Evolutionary conservation across 768 basidiomycete species (phyloP).

Genomic region (Tricholoma flavovirens): DNA sequence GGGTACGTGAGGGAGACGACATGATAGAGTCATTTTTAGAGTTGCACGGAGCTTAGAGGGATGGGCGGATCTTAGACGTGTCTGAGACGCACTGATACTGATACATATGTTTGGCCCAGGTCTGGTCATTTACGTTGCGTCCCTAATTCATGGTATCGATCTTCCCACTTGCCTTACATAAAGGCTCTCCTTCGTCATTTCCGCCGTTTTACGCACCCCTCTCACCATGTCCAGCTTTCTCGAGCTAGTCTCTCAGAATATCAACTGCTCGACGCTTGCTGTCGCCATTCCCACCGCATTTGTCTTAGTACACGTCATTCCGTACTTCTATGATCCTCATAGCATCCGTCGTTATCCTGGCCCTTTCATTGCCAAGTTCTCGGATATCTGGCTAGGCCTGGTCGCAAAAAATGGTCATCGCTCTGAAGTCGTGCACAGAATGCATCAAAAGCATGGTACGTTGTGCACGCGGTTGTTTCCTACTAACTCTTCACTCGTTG

Average conservation of each 20-base stretch:
- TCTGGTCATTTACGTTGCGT: too few relatives aligned
- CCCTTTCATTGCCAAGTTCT: conserved; percentile 64
- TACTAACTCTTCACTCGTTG: not conserved
- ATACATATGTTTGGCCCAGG: too few relatives aligned
- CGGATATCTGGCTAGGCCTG: conserved; percentile 69
- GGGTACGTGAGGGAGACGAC: too few relatives aligned
- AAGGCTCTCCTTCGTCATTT: not conserved
- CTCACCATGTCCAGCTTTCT: conserved; percentile 23
- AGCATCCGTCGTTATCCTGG: conserved; percentile 62
- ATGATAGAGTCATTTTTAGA: too few relatives aligned
- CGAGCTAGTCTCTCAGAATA: conserved; percentile 11
- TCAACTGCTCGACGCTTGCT: conserved; percentile 22
- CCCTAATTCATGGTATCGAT: not conserved
- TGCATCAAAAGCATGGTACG: conserved; percentile 72
- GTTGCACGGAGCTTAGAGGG: too few relatives aligned
- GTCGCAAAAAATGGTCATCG: conserved; percentile 65
- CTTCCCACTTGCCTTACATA: not conserved
- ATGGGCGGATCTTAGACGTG: too few relatives aligned
- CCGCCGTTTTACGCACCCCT: not conserved
- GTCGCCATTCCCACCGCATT: conserved; percentile 23
- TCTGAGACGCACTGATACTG: too few relatives aligned
- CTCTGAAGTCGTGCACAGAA: conserved; percentile 64
- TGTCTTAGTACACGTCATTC: conserved; percentile 33
- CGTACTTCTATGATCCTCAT: conserved; percentile 55
- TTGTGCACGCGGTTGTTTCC: not conserved